Evolutionary conservation across 805 yeast genomes (phyloP).

Genomic region (Ogataea methylovora): DNA sequence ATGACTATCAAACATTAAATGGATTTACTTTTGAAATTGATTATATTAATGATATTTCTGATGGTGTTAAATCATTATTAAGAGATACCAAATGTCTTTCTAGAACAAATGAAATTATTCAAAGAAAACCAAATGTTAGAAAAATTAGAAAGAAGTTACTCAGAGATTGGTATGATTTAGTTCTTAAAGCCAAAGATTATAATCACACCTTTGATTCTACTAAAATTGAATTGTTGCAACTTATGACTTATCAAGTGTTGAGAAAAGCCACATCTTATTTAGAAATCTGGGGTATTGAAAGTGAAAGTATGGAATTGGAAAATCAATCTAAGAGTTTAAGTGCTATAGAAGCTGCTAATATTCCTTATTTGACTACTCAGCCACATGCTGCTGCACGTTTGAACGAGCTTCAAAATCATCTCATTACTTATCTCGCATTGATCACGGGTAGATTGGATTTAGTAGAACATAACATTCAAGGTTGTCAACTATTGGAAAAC

Average conservation of each 20-base stretch:
- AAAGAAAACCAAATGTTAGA: slow-evolving; percentile 51
- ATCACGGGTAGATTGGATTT: slow-evolving; percentile 72
- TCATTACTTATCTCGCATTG: slow-evolving; percentile 55
- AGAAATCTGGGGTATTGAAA: slow-evolving; percentile 66
- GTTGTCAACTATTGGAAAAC: slow-evolving; percentile 60
- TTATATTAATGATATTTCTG: slow-evolving; percentile 58
- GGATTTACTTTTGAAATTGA: slow-evolving; percentile 48
- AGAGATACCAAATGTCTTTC: slow-evolving; percentile 70
- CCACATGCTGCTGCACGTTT: slow-evolving; percentile 60
- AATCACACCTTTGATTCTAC: slow-evolving; percentile 52
- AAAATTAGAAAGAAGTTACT: slow-evolving; percentile 60
- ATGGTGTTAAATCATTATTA: slow-evolving; percentile 60
- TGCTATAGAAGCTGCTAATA: slow-evolving; percentile 7
- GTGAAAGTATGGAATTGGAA: slow-evolving; percentile 35
- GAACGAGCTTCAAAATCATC: slow-evolving; percentile 52
- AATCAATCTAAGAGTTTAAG: neutral
- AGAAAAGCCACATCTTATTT: slow-evolving; percentile 58
- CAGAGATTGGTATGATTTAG: slow-evolving; percentile 75
- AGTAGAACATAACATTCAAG: slow-evolving; percentile 64
- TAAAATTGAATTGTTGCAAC: slow-evolving; percentile 54
- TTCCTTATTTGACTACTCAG: slow-evolving; percentile 41
- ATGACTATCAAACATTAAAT: slow-evolving; percentile 24
- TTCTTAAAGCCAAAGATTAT: slow-evolving; percentile 70
- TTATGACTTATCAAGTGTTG: slow-evolving; percentile 60
- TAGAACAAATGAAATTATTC: slow-evolving; percentile 62